Base-by-base conservation (phyloP, 331 rosid species). In the Arachis monticola region DNA sequence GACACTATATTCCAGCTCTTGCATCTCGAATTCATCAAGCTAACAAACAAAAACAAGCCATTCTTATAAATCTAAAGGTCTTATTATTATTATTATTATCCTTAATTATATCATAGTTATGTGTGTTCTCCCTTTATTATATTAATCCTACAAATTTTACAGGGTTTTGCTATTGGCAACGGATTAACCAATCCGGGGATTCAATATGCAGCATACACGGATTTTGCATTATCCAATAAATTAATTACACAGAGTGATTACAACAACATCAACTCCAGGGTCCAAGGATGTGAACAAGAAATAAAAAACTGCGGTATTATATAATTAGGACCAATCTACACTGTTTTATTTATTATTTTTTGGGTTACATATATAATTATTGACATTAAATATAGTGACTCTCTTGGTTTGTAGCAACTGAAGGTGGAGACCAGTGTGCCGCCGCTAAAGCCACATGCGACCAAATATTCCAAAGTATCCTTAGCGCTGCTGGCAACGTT, bases 91-190 rank as follows among this genome's bases (percentile, higher is more conserved):
- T 10, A 7, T 32, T 44, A 30, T 13, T 72, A 60, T 27, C 11
- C 69, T 78, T 46, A 47, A 8, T 32, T 32, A 40, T 5, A 58
- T 17, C 52, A 30, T 57, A 17, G 22, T 64, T 50, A 5, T 57
- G 17, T 3, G 6, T 4, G 45, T 41, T 41, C 6, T 41, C 6
- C 4, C 6, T 41, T 41, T 41, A 41, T 41, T 41, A 3, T 47
- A 8, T 22, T 57, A 35, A 57, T 46, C 64, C 17, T 3, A 11
- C 27, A 60, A 67, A 35, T 2, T 35, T 77, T 67, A 67, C 84
- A 94, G 97, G 99, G 99, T 47, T 82, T 90, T 76, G 99, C 97
- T 8, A 94, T 94, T 41, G 99, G 99, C 8, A 92, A 94, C 51
- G 99, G 97, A 10, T 74, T 88, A 41, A 92, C 97, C 4, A 81